A percentile compares a stretch with the other conserved stretches of the same genome.
These are phyloP conservation scores for Aspergillus clavatus DNA, from an alignment of 2,329 filamentous ascomycete species.

Conservation along the genomic window DNA sequence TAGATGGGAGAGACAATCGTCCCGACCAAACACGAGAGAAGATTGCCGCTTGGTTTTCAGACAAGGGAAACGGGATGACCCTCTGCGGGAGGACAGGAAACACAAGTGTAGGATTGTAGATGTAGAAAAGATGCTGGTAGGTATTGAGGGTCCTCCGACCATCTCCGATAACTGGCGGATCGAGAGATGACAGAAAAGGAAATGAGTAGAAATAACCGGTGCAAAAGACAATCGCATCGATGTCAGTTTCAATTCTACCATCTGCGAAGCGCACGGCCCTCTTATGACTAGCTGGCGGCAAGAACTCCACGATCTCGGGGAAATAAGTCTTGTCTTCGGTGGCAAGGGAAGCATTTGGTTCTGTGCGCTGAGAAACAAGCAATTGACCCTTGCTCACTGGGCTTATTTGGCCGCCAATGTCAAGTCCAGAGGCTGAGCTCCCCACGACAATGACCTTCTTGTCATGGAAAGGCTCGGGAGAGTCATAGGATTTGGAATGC, in stretches of 20 bases:
- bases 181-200: constrained; percentile 59
- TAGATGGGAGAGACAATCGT: constrained; percentile 59
- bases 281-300: constrained; percentile 48
- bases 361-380: constrained; percentile 56
- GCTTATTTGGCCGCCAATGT: constrained; percentile 74
- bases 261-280: constrained; percentile 63
- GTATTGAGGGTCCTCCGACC: constrained; percentile 67
- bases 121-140: constrained; percentile 76
- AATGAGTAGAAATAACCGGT: constrained; percentile 86
- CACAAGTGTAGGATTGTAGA: constrained; percentile 68
- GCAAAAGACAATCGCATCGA: constrained; percentile 79
- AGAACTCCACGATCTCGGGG: constrained; percentile 51
- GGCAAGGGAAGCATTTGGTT: constrained; percentile 43
- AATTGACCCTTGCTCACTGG: constrained; percentile 56
- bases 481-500: constrained; percentile 78
- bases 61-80: constrained; percentile 80
- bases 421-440: constrained; percentile 76
- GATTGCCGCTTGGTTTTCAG: constrained; percentile 73
- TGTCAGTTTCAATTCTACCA: constrained; percentile 57
- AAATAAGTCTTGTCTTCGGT: constrained; percentile 53
- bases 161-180: constrained; percentile 57
- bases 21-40: constrained; percentile 74
- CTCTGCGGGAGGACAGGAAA: constrained; percentile 73
- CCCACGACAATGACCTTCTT: constrained; percentile 82
- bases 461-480: constrained; percentile 55